Conservation (phyloP, 2,329 filamentous ascomycete genomes). For the Cordyceps farinosa region DNA sequence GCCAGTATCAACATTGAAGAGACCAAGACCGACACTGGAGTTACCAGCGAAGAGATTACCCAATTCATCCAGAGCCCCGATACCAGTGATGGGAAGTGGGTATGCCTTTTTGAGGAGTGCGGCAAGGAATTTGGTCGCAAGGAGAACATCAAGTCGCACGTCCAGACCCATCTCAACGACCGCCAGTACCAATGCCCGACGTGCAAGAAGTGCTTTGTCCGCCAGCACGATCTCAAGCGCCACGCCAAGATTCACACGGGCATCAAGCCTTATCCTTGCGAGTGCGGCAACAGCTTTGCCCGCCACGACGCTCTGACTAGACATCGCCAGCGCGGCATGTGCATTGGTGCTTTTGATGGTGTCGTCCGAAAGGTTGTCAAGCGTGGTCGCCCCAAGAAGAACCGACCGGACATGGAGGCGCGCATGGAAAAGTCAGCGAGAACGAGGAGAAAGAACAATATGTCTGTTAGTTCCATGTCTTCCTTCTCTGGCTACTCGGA, state of each 20-base stretch:
- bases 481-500: constrained; percentile 57
- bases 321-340: constrained; percentile 94
- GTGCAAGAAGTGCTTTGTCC: constrained; percentile 93
- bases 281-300: constrained; percentile 91
- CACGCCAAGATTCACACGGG: constrained; percentile 97
- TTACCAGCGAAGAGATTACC: constrained; percentile 80
- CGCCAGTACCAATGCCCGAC: constrained; percentile 91
- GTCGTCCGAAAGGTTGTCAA: constrained; percentile 58
- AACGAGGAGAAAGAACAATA: constrained; percentile 54
- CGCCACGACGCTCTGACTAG: constrained; percentile 92
- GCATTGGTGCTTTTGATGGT: constrained; percentile 88
- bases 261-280: constrained; percentile 91
- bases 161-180: constrained; percentile 96
- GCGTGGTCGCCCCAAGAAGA: constrained; percentile 62
- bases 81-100: constrained; percentile 71
- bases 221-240: constrained; percentile 94
- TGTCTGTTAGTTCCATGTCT: constrained; percentile 45
- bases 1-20: constrained; percentile 62
- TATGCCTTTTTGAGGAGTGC: constrained; percentile 73
- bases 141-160: constrained; percentile 97
- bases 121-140: constrained; percentile 91
- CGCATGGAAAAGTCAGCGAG: constrained; percentile 54
- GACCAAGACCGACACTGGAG: constrained; percentile 72
- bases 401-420: constrained; percentile 53
- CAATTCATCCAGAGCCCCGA: constrained; percentile 72